Percentiles rank a stretch among this genome's conserved stretches.
Evolutionary conservation across 768 basidiomycete species (phyloP).

Genomic region (Suillus luteus): DNA sequence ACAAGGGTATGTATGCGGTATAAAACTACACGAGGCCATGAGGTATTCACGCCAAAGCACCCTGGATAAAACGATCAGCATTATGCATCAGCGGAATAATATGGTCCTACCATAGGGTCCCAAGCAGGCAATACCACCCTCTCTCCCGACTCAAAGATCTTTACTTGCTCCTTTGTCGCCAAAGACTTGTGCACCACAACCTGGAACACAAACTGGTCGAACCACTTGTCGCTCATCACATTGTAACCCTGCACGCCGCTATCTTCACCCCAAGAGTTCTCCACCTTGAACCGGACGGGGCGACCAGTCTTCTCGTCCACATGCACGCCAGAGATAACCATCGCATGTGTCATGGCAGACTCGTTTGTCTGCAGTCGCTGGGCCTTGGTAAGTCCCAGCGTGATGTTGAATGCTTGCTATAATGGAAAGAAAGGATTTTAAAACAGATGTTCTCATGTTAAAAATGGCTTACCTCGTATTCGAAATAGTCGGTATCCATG

Average conservation of each 20-base stretch:
- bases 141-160: conserved; percentile 73
- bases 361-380: conserved; percentile 82
- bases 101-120: conserved; percentile 53
- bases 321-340: conserved; percentile 89
- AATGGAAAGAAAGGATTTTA: neutral
- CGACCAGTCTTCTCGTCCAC: conserved; percentile 67
- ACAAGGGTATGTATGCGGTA: conserved; percentile 35
- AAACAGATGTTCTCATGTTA: neutral
- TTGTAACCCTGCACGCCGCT: conserved; percentile 85
- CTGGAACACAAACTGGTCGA: conserved; percentile 93
- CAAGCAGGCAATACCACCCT: conserved; percentile 77
- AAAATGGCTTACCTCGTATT: conserved; percentile 63
- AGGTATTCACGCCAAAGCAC: conserved; percentile 20
- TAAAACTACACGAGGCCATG: conserved; percentile 40
- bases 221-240: conserved; percentile 93
- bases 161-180: conserved; percentile 79
- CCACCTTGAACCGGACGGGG: conserved; percentile 91
- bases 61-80: conserved; percentile 6
- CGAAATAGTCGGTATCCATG: conserved; percentile 84
- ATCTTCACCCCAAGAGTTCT: conserved; percentile 90
- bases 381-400: conserved; percentile 79
- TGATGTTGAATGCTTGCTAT: conserved; percentile 82
- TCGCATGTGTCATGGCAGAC: conserved; percentile 90
- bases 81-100: neutral
- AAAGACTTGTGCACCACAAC: conserved; percentile 83